Evolutionary conservation across 805 yeast species (phyloP), one percentile per base, ranked within the genome.

Genomic region (Blastobotrys terrestris): DNA sequence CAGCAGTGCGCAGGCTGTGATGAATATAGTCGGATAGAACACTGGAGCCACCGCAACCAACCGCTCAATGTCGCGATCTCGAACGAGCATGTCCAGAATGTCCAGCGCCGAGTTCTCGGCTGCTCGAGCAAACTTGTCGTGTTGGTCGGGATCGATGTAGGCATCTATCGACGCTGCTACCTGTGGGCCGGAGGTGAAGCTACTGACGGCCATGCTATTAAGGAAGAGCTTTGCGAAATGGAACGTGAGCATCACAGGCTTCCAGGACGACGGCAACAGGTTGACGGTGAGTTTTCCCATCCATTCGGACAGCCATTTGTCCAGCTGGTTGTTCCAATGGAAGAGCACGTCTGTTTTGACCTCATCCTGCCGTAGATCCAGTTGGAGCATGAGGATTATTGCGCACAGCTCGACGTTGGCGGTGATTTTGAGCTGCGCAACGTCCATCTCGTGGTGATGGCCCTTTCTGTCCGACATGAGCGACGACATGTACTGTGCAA

Each of bases 21-120:
- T 57, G 35, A 58, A 57, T 15, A 58, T 57, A 3, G 62, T 58
- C 21, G 60, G 58, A 43, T 58, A 57, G 44, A 58, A 58, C 20
- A 58, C 60, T 4, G 62, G 62, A 11, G 58, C 62, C 13, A 51
- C 53, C 6, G 52, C 26, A 8, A 58, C 50, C 35, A 58, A 51
- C 26, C 62, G 54, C 48, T 58, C 57, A 20, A 53, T 55, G 43
- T 58, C 62, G 13, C 49, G 49, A 35, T 58, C 62, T 21, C 49
- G 54, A 11, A 58, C 46, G 15, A 58, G 53, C 55, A 57, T 46
- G 21, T 58, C 60, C 39, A 58, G 47, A 45, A 57, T 50, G 22
- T 55, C 58, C 15, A 53, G n/a, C 11, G 62, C 62, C n/a, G 58
- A 49, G n/a, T 53, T 49, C 39, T 58, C 62, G 15, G 62, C 62